Evolutionary conservation across 2,329 filamentous ascomycete genomes (phyloP), one percentile per base, ranked within the genome.

Genomic region (Thelonectria rubi): DNA sequence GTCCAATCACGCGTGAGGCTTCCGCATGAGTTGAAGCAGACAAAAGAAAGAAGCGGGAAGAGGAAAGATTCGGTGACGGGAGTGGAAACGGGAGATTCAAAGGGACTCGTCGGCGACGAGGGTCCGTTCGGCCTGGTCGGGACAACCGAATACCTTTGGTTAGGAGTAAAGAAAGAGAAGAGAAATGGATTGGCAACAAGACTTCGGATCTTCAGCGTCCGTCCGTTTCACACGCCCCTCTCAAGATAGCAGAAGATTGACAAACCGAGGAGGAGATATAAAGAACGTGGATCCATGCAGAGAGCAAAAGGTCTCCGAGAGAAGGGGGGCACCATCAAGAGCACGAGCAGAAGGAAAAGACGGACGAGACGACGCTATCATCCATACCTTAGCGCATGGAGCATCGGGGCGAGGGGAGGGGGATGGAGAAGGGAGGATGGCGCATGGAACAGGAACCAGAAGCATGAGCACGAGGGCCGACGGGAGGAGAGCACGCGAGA

Each of bases 401-500:
- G 34, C 34, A 37, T 37, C 26, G 26, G 26, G 26, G 26, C 26
- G 26, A 30, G 24, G 24, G 24, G 4, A 7, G 12, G 43, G 43
- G 18, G 18, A 45, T 17, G 42, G 18, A 20, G 18, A 48, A 21
- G 20, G 45, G 21, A 48, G 45, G 24, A 48, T 26, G 20, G 21
- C 11, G 21, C 20, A 56, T 40, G 54, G 45, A 42, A 48, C 21
- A 32, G 45, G 34, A 56, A 55, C 30, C 46, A 49, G 26, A 40
- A 51, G 55, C 55, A 57, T n/a, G 55, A 45, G 55, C 55, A 57
- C 46, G 55, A 57, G 55, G 47, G 45, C n/a, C 12, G 21, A 51
- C 21, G 15, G 24, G n/a, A 47, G 20, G 37, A 47, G 9, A 46
- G 40, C 14, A 37, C 49, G 42, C 17, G 50, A 49, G 30, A 45